Percentiles rank a stretch among this genome's conserved stretches.
Evolutionary conservation across 164 flowering plant species (phyloP).

Genomic region (Vitis cinerea): DNA sequence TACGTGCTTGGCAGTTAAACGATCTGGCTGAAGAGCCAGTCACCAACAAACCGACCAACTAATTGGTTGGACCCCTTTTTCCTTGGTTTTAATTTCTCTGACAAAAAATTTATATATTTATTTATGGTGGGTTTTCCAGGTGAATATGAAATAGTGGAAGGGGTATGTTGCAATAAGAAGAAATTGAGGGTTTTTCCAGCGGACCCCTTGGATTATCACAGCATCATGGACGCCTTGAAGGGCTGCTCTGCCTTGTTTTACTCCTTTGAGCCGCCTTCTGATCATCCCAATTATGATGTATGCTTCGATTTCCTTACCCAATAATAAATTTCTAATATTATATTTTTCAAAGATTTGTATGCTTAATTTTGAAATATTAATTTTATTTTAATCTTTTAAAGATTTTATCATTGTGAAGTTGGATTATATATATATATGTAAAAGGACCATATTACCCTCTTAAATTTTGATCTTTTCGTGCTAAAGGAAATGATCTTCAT

Average conservation of each 20-base stretch:
- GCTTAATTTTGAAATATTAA: not conserved
- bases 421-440: too few relatives aligned
- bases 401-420: too few relatives aligned
- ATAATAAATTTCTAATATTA: not conserved
- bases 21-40: too few relatives aligned
- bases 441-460: too few relatives aligned
- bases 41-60: too few relatives aligned
- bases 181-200: conserved; percentile 40
- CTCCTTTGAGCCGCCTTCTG: conserved; percentile 49
- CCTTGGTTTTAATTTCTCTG: too few relatives aligned
- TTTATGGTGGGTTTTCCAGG: conserved; percentile 14
- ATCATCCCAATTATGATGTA: conserved; percentile 51
- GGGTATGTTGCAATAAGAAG: conserved; percentile 21
- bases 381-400: too few relatives aligned
- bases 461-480: too few relatives aligned
- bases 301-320: not conserved
- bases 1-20: too few relatives aligned
- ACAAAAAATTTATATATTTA: too few relatives aligned
- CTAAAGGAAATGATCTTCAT: too few relatives aligned
- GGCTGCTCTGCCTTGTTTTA: conserved; percentile 67
- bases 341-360: not conserved
- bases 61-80: too few relatives aligned
- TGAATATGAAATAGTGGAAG: conserved; percentile 20
- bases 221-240: conserved; percentile 49
- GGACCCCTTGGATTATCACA: conserved; percentile 62